A percentile compares a stretch with the other conserved stretches of the same genome.
Evolutionary conservation across 305 asterid species (phyloP).

Genomic region (Fraxinus velutina): DNA sequence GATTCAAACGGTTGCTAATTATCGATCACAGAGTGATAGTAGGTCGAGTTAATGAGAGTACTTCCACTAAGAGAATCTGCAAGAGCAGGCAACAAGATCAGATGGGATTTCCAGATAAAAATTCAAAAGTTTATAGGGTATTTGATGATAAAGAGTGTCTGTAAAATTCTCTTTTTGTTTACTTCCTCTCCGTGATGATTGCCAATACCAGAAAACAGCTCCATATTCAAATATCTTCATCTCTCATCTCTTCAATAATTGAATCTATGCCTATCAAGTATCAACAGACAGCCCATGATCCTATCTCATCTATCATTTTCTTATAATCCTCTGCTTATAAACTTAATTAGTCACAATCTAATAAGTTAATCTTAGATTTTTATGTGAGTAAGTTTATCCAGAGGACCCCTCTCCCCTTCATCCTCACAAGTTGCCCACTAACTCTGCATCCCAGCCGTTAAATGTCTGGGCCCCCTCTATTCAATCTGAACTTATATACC

Average conservation of each 20-base stretch:
- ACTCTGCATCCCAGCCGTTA: constrained; percentile 49
- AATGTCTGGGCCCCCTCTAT: constrained; percentile 49
- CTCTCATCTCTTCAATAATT: constrained; percentile 22
- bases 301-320: constrained; percentile 15
- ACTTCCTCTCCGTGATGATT: constrained; percentile 20
- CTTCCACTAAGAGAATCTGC: constrained; percentile 23
- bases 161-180: constrained; percentile 26
- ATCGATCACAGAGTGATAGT: neutral
- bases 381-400: neutral
- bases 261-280: constrained; percentile 8
- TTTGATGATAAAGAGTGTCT: constrained; percentile 20
- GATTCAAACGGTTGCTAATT: neutral
- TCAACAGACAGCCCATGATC: constrained; percentile 26
- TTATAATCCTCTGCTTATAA: neutral
- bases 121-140: constrained; percentile 1
- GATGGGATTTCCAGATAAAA: constrained; percentile 16
- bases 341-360: neutral
- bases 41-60: neutral
- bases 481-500: constrained; percentile 21
- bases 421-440: constrained; percentile 71
- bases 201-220: neutral
- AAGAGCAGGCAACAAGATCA: constrained; percentile 10
- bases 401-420: constrained; percentile 57
- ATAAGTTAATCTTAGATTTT: neutral
- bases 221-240: neutral